Base-by-base conservation (phyloP, 2,329 filamentous ascomycete species). In the Bertia moriformis region DNA sequence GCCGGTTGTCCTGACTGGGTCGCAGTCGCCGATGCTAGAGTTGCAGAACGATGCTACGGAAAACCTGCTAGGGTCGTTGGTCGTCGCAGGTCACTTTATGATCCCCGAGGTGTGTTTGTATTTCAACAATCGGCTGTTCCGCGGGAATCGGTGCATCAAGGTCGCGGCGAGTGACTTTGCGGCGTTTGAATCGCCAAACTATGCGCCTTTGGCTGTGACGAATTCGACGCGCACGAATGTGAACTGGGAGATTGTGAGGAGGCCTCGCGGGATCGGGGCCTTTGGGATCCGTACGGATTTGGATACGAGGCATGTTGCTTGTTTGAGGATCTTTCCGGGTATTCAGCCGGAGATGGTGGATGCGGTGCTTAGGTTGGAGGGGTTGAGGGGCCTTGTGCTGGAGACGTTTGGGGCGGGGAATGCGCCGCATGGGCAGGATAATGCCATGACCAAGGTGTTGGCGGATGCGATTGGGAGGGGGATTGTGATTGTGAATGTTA, bases 351-450 rank as follows among this genome's bases (percentile, higher is more conserved):
- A 76, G 45, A 80, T 83, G 72, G 66, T 84, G 10, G 76, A 81
- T 47, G 72, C 73, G 1, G 78, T 84, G 2, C 56, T 84, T 38
- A 64, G 64, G 20, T 54, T 79, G 20, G 66, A 75, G 10, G 73
- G 69, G 12, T 58, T 84, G n/a, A 68, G 69, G 29, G 79, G 79
- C 3, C 58, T 84, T 17, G 70, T 84, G 2, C 61, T 84, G 19
- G 78, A 83, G 54, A 83, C 79, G 0, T 84, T 83, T 54, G 79
- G 79, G 10, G 76, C 78, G 2, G 79, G 79, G 12, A 84, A 84
- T 52, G 74, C 78, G 3, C 79, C 79, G 1, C 69, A 69, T 32
- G 77, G 81, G 46, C 73, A 73, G 44, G 70, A 72, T 37, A 51
- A 50, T 4, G 45, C 40, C n/a, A 65, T 84, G 54, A 76, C 71